Evolutionary conservation across 2,329 filamentous ascomycete genomes (phyloP).

Genomic region (Phyllosticta citriasiana): DNA sequence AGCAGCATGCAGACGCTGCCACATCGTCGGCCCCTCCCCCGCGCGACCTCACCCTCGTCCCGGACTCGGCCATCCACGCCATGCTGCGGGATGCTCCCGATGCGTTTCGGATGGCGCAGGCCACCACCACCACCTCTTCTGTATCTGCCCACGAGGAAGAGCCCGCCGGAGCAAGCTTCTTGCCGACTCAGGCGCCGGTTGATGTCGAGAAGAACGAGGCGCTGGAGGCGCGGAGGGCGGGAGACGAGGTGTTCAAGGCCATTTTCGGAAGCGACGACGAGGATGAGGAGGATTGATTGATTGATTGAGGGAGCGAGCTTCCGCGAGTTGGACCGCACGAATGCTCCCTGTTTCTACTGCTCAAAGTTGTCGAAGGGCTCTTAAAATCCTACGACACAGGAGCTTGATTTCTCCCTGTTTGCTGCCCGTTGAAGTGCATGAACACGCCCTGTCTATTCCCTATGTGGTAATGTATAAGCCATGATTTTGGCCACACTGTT

Average conservation of each 20-base stretch:
- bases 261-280: slow-evolving; percentile 86
- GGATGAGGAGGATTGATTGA: slow-evolving; percentile 34
- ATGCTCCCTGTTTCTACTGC: too few species aligned
- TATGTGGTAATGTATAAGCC: too few species aligned
- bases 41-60: slow-evolving; percentile 38
- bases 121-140: slow-evolving; percentile 1
- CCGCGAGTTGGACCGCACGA: too few species aligned
- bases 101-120: slow-evolving; percentile 15
- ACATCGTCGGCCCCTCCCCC: not conserved
- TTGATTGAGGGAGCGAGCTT: not conserved
- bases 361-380: too few species aligned
- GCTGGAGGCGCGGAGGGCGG: slow-evolving; percentile 61
- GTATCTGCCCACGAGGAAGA: slow-evolving; percentile 10
- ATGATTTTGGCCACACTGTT: too few species aligned
- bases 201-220: slow-evolving; percentile 71
- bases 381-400: too few species aligned
- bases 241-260: slow-evolving; percentile 77
- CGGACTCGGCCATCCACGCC: slow-evolving; percentile 41
- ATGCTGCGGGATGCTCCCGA: slow-evolving; percentile 22
- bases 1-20: slow-evolving; percentile 10
- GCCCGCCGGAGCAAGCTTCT: slow-evolving; percentile 12
- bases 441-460: too few species aligned
- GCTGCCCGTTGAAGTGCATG: too few species aligned
- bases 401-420: too few species aligned
- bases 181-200: slow-evolving; percentile 31